phyloP scores from a whole-genome alignment of 225 moss, liverwort and hornwort genomes.

The Lunularia cruciata region DNA sequence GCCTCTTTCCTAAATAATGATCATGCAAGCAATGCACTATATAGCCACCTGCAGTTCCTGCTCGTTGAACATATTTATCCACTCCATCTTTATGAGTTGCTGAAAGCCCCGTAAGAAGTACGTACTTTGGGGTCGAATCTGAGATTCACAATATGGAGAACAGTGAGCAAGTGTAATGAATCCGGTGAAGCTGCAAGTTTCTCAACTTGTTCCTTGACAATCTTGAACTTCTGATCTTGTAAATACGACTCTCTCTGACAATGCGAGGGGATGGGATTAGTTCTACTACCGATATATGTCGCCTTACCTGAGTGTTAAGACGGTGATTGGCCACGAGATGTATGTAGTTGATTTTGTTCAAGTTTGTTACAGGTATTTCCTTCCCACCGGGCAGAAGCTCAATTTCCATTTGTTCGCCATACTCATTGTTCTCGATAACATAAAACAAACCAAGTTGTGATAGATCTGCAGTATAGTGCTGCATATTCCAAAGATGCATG shows the following conservation, averaged over 20 bases:
- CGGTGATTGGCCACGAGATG: slow-evolving; percentile 94
- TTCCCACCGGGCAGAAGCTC: slow-evolving; percentile 84
- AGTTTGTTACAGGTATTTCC: slow-evolving; percentile 81
- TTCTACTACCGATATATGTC: too few relatives aligned
- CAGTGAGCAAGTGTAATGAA: not conserved
- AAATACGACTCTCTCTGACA: not conserved
- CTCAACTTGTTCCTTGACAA: too few relatives aligned
- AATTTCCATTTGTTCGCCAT: slow-evolving; percentile 91
- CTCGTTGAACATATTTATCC: slow-evolving; percentile 99
- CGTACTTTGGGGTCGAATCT: slow-evolving; percentile 81
- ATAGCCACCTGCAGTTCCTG: slow-evolving; percentile 82
- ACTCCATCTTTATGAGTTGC: slow-evolving; percentile 83
- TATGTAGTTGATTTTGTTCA: slow-evolving; percentile 86
- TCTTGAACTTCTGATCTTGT: too few relatives aligned
- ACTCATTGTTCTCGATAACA: slow-evolving; percentile 91
- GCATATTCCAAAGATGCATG: slow-evolving; percentile 25
- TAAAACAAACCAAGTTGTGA: slow-evolving; percentile 86
- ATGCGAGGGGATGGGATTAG: too few relatives aligned
- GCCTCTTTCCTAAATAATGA: too few relatives aligned
- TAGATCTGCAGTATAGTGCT: slow-evolving; percentile 80
- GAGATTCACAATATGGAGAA: slow-evolving; percentile 11
- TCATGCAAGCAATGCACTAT: not conserved
- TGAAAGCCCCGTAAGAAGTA: slow-evolving; percentile 91
- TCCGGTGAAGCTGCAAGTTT: not conserved
- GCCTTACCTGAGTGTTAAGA: slow-evolving; percentile 81